Evolutionary conservation across 352 stramenopile species (phyloP), one percentile per base, ranked within the genome.

Genomic region (Blastocystis sp.): DNA sequence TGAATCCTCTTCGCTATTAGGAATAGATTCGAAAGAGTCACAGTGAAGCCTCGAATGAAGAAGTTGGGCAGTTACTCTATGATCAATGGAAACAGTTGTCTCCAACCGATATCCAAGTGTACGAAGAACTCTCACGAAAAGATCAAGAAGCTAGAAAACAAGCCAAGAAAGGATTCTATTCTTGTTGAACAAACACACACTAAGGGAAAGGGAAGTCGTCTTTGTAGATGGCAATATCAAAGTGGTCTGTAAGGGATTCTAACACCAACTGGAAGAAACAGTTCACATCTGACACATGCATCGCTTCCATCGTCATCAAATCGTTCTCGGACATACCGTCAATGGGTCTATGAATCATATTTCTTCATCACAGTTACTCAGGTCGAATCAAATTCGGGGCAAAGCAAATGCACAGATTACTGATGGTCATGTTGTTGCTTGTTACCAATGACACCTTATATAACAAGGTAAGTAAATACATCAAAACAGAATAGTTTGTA

Each of bases 131-230:
- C 12, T 61, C 54, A 6, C 54, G 6, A 61, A n/a, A 61, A 32
- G 54, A 61, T 32, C 54, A 61, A 32, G 54, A 61, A 32, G 54
- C 54, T 32, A 61, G 54, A 32, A 61, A 61, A 61, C 54, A 32
- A 61, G 54, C 54, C 2, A 61, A 61, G 27, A 32, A 32, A n/a
- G 27, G 27, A 32, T 32, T 14, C 19, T 16, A 32, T 32, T 61
- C 54, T 61, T 29, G 16, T 66, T 66, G n/a, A 56, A 42, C 6
- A 1, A 83, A 83, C 71, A 83, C 63, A 83, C 71, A 83, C 24
- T 66, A 66, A n/a, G 39, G 24, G 14, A 65, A 66, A n/a, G 46
- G 42, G 27, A 83, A 83, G 29, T 83, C 71, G 1, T 83, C 71
- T 19, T 65, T 19, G 46, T 65, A 83, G 21, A 65, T n/a, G 21